These are phyloP conservation scores for Isabelozyma gotoi DNA, from an alignment of 805 yeast genomes.

Conservation along the genomic window DNA sequence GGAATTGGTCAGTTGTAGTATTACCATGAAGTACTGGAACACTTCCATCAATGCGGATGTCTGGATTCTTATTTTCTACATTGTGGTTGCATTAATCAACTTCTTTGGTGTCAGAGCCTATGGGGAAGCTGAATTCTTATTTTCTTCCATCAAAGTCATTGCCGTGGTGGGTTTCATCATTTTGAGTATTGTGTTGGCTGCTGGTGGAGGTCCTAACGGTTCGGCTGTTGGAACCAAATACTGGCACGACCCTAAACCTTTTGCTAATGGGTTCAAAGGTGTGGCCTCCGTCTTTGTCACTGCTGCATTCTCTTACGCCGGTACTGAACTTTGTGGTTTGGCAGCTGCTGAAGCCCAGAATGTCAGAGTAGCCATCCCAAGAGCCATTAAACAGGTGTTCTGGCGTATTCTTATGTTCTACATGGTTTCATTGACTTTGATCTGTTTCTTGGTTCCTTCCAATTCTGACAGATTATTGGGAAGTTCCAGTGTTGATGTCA, in stretches of 20 bases:
- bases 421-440: slow-evolving; percentile 51
- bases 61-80: slow-evolving; percentile 37
- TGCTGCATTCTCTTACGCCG: slow-evolving; percentile 76
- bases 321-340: slow-evolving; percentile 71
- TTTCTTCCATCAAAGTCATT: slow-evolving; percentile 55
- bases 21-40: slow-evolving; percentile 38
- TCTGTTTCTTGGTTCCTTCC: slow-evolving; percentile 74
- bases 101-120: slow-evolving; percentile 34
- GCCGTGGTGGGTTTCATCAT: slow-evolving; percentile 62
- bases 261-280: slow-evolving; percentile 65
- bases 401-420: slow-evolving; percentile 79
- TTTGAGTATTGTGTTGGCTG: slow-evolving; percentile 52
- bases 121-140: slow-evolving; percentile 68
- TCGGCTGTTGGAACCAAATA: slow-evolving; percentile 56
- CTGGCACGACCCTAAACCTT: slow-evolving; percentile 70
- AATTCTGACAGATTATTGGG: slow-evolving; percentile 49
- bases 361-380: slow-evolving; percentile 67
- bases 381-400: slow-evolving; percentile 78
- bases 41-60: slow-evolving; percentile 30
- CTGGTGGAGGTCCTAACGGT: slow-evolving; percentile 57
- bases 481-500: slow-evolving; percentile 51
- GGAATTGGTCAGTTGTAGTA: slow-evolving; percentile 47
- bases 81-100: slow-evolving; percentile 31
- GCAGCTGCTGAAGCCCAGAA: slow-evolving; percentile 76
- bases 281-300: slow-evolving; percentile 71